A percentile compares a stretch with the other conserved stretches of the same genome.
These are phyloP conservation scores for Eucalyptus pauciflora DNA, from an alignment of 345 rosid genomes.

Conservation along the genomic window DNA sequence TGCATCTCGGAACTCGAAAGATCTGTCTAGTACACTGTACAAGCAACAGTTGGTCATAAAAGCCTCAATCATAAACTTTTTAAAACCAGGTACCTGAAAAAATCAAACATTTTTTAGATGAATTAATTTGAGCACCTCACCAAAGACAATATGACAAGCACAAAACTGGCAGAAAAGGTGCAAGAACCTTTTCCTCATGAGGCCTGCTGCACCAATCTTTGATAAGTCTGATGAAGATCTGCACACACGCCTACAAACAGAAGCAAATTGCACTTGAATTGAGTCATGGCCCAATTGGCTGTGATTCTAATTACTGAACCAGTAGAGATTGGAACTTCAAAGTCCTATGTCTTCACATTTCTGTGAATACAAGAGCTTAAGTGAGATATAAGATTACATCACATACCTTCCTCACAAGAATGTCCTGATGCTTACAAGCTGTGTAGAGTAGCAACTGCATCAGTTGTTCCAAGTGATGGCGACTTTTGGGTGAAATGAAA, in stretches of 20 bases:
- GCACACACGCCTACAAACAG: slow-evolving; percentile 65
- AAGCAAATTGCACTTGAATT: neutral
- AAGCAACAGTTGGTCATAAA: slow-evolving; percentile 82
- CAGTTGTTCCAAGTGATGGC: slow-evolving; percentile 36
- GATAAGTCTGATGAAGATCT: slow-evolving; percentile 75
- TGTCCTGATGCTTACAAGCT: slow-evolving; percentile 76
- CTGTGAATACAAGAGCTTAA: neutral
- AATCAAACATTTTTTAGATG: neutral
- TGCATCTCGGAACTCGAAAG: slow-evolving; percentile 83
- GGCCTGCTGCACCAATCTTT: slow-evolving; percentile 82
- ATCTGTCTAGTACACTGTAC: slow-evolving; percentile 76
- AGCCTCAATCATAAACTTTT: slow-evolving; percentile 49
- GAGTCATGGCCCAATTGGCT: neutral
- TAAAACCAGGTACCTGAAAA: slow-evolving; percentile 81
- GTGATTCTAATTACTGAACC: neutral
- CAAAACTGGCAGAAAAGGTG: neutral
- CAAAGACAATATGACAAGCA: neutral
- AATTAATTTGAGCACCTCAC: neutral
- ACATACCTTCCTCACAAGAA: slow-evolving; percentile 64
- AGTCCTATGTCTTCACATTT: neutral
- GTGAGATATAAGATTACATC: neutral
- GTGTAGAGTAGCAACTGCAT: slow-evolving; percentile 58
- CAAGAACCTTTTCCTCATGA: slow-evolving; percentile 55
- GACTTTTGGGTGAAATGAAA: slow-evolving; percentile 64
- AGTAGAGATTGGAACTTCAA: neutral